Conservation (phyloP, 352 stramenopile species). For the Globisporangium alternatum region DNA sequence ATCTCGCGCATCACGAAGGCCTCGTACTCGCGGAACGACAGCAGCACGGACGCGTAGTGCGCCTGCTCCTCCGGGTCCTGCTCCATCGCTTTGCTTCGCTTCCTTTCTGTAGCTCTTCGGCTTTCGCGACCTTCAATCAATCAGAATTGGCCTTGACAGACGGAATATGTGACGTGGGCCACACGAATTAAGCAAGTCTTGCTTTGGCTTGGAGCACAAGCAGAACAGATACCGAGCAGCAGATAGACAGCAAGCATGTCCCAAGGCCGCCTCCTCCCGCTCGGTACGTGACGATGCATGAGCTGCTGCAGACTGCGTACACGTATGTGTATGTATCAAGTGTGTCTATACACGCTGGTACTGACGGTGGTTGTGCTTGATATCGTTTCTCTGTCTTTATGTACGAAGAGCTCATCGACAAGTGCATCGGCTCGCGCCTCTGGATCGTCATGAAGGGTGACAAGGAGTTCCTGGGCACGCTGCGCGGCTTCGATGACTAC, state of each 20-base stretch:
- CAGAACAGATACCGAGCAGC: conserved; percentile 4
- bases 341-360: background rate
- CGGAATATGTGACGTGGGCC: conserved; percentile 9
- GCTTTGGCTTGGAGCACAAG: background rate
- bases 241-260: conserved; percentile 46
- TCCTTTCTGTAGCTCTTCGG: background rate
- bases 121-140: background rate
- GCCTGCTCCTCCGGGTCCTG: conserved; percentile 72
- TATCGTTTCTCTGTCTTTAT: background rate
- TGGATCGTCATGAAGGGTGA: conserved; percentile 99
- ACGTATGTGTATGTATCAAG: conserved; percentile 1
- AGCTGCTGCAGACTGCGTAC: background rate
- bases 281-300: conserved; percentile 39
- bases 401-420: conserved; percentile 96
- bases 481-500: conserved; percentile 96
- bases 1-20: conserved; percentile 80
- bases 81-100: conserved; percentile 25
- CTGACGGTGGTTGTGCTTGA: background rate
- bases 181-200: conserved; percentile 14
- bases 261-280: conserved; percentile 71
- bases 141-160: conserved; percentile 4
- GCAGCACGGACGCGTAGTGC: conserved; percentile 81
- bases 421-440: conserved; percentile 97
- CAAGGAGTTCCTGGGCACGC: conserved; percentile 94
- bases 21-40: conserved; percentile 87